A percentile compares a stretch with the other conserved stretches of the same genome.
Conservation (phyloP, 2,329 filamentous ascomycete species). For the Esteya vermicola region DNA sequence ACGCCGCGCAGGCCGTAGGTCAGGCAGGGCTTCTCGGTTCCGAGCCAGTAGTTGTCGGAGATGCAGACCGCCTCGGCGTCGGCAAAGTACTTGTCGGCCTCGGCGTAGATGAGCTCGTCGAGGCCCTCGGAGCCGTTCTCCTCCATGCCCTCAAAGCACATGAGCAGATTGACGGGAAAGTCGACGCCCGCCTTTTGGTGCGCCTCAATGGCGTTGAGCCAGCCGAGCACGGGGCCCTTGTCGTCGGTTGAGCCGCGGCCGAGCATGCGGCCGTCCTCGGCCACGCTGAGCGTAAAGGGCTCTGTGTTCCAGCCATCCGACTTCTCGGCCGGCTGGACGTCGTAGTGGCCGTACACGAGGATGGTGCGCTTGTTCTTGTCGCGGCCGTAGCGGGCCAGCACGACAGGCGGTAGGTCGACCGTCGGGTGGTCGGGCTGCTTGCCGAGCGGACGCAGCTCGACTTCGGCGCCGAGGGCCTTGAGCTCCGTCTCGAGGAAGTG, state of each 20-base stretch:
- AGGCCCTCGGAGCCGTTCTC: constrained; percentile 95
- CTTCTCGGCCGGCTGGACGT: constrained; percentile 88
- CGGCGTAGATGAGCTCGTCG: constrained; percentile 82
- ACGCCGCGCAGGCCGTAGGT: constrained; percentile 94
- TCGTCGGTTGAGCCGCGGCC: constrained; percentile 93
- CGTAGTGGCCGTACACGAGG: constrained; percentile 95
- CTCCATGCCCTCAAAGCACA: constrained; percentile 99
- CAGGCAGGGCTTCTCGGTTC: constrained; percentile 94
- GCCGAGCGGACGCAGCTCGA: constrained; percentile 75
- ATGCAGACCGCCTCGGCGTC: constrained; percentile 96
- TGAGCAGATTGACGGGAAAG: constrained; percentile 92
- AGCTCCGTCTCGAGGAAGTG: constrained; percentile 79
- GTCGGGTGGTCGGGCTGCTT: constrained; percentile 85
- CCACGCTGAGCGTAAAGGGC: constrained; percentile 77
- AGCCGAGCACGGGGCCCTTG: constrained; percentile 93
- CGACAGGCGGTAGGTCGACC: constrained; percentile 81
- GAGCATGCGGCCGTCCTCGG: constrained; percentile 88
- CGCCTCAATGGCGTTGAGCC: constrained; percentile 95
- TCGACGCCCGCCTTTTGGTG: constrained; percentile 91
- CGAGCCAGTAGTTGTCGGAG: constrained; percentile 99
- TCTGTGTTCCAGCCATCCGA: constrained; percentile 94
- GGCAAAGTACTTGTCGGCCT: constrained; percentile 89
- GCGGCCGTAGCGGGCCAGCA: constrained; percentile 82
- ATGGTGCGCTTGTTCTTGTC: constrained; percentile 91
- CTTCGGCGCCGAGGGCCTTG: constrained; percentile 67